Evolutionary conservation across 768 basidiomycete genomes (phyloP), one percentile per base, ranked within the genome.

Genomic region (Cyclocybe aegerita): DNA sequence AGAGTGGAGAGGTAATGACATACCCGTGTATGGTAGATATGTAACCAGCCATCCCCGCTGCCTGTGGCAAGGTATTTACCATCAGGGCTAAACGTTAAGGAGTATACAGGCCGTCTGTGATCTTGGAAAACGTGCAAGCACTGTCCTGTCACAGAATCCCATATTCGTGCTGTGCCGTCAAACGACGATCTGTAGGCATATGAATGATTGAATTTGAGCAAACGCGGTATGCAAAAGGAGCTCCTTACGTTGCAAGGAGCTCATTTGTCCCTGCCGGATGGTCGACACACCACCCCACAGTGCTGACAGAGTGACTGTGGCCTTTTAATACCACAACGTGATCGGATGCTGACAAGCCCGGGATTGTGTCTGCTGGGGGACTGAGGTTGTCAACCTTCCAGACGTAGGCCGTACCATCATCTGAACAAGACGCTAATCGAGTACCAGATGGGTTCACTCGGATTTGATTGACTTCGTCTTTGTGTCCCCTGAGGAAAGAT

Each of bases 121-220:
- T 91, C 88, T 5, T 67, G 65, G 60, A 96, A 86, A 14, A 83
- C 73, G 53, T 82, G 76, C 32, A 91, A 65, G 62, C 92, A 94
- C 39, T 81, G 77, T 29, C 91, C 91, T 0, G 86, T 86, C 39
- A 79, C 76, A 3, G 85, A 81, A 65, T 94, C 87, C 93, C 93
- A 96, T 30, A 96, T 56, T 37, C 90, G 82, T 4, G 88, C 81
- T 1, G 90, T 89, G 10, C 74, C 72, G 61, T 96, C 93, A 60
- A 92, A 92, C 4, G 90, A 90, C 8, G 85, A 81, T 7, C 89
- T 93, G 56, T 3, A 43, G 33, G 33, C 46, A 33, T 30, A 41
- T 48, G 12, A 44, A 16, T 48, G 12, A 48, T 14, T 51, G 8
- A 43, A 39, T 37, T 29, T 39, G 40, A 43, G 14, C 55, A 56